A percentile compares a stretch with the other conserved stretches of the same genome.
Conservation (phyloP, 495 filamentous ascomycete species). For the Daldinia decipiens region DNA sequence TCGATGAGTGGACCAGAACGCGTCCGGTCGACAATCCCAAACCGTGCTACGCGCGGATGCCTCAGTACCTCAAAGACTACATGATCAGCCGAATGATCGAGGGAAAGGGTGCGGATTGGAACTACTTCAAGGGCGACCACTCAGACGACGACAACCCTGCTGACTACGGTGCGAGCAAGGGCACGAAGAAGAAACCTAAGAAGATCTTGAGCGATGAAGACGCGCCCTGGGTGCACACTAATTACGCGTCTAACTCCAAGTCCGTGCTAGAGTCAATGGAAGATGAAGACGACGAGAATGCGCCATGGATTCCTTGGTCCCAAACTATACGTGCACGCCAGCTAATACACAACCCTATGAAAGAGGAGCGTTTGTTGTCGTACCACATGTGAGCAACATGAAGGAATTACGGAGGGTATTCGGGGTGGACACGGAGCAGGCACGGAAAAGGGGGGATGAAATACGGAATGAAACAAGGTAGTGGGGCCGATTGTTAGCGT, state of each 20-base stretch:
- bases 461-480: constrained; percentile 4
- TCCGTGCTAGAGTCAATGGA: neutral
- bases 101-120: neutral
- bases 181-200: neutral
- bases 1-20: constrained; percentile 15
- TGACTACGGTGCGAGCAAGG: neutral
- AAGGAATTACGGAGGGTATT: too few relatives aligned
- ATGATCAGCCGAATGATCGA: neutral
- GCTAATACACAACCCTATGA: neutral
- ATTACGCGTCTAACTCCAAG: neutral
- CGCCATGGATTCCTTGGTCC: constrained; percentile 1
- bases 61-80: neutral
- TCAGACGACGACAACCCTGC: neutral
- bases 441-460: neutral
- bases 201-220: neutral
- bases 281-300: neutral
- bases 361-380: neutral
- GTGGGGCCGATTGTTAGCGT: constrained; percentile 15
- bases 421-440: neutral
- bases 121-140: too few relatives aligned
- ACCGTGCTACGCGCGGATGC: neutral
- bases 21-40: neutral
- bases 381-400: neutral
- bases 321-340: neutral
- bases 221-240: constrained; percentile 1